Percentiles rank a stretch among this genome's conserved stretches.
These are phyloP conservation scores for Fagopyrum tataricum DNA, from an alignment of 148 eudicot genomes.

Conservation along the genomic window DNA sequence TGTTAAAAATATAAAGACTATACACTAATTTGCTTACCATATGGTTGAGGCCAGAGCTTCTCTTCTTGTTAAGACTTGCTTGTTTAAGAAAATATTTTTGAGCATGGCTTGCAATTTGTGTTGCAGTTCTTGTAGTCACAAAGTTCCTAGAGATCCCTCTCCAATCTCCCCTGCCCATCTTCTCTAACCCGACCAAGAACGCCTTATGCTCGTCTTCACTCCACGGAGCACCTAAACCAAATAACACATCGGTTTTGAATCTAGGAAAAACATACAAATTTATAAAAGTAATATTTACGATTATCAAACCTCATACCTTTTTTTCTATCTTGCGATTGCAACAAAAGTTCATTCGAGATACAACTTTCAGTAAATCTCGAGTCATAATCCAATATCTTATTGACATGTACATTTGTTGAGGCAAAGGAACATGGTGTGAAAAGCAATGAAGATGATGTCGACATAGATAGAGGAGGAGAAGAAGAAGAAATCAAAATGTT, in stretches of 20 bases:
- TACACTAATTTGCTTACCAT: slow-evolving; percentile 26
- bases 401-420: slow-evolving; percentile 15
- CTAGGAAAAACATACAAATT: not conserved
- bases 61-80: slow-evolving; percentile 35
- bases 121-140: slow-evolving; percentile 53
- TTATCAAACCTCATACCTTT: slow-evolving; percentile 26
- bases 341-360: slow-evolving; percentile 34
- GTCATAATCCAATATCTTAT: slow-evolving; percentile 25
- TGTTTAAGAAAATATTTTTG: slow-evolving; percentile 57
- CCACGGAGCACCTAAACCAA: slow-evolving; percentile 45
- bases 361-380: slow-evolving; percentile 16
- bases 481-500: slow-evolving; percentile 19
- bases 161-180: slow-evolving; percentile 65
- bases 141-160: slow-evolving; percentile 55
- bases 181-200: slow-evolving; percentile 44
- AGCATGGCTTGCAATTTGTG: slow-evolving; percentile 69
- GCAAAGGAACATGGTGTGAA: not conserved
- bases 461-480: slow-evolving; percentile 26
- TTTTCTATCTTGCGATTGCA: slow-evolving; percentile 34
- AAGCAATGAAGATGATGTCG: slow-evolving; percentile 11
- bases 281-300: not conserved
- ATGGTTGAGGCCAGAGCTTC: slow-evolving; percentile 51
- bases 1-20: no score
- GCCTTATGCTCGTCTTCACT: slow-evolving; percentile 48
- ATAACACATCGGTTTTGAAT: not conserved